These are phyloP conservation scores for Venturia pyrina DNA, from an alignment of 2,329 filamentous ascomycete species.

Conservation along the genomic window DNA sequence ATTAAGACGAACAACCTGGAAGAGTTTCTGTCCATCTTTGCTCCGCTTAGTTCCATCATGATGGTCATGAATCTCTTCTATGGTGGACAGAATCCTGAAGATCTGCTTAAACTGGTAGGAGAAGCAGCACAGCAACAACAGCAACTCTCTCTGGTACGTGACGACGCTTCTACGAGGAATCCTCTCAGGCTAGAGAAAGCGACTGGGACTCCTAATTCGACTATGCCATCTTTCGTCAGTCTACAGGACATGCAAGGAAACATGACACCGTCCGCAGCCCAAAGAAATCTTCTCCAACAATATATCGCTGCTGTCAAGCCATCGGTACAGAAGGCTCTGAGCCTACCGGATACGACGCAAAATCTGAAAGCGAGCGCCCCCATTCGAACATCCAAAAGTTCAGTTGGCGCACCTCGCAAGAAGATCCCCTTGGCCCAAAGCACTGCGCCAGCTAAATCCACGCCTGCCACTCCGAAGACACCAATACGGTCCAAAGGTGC, in stretches of 20 bases:
- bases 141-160: not conserved
- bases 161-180: not conserved
- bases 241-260: not conserved
- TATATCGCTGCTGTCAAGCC: slow-evolving; percentile 11
- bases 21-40: slow-evolving; percentile 42
- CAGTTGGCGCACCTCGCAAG: not conserved
- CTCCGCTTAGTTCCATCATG: slow-evolving; percentile 40
- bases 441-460: not conserved
- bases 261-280: slow-evolving; percentile 3
- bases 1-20: slow-evolving; percentile 41
- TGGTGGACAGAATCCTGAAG: slow-evolving; percentile 16
- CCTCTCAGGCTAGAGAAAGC: not conserved
- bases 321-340: not conserved
- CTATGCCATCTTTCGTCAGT: not conserved
- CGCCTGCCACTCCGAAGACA: not conserved
- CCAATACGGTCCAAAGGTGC: not conserved
- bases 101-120: slow-evolving; percentile 8
- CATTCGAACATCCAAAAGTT: not conserved
- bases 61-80: slow-evolving; percentile 38
- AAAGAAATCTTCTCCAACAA: slow-evolving; percentile 9
- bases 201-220: not conserved
- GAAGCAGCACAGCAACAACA: slow-evolving; percentile 9
- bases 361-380: not conserved
- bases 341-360: not conserved
- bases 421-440: not conserved